A percentile compares a stretch with the other conserved stretches of the same genome.
Evolutionary conservation across 306 rosid species (phyloP).

Genomic region (Nissolia schottii): DNA sequence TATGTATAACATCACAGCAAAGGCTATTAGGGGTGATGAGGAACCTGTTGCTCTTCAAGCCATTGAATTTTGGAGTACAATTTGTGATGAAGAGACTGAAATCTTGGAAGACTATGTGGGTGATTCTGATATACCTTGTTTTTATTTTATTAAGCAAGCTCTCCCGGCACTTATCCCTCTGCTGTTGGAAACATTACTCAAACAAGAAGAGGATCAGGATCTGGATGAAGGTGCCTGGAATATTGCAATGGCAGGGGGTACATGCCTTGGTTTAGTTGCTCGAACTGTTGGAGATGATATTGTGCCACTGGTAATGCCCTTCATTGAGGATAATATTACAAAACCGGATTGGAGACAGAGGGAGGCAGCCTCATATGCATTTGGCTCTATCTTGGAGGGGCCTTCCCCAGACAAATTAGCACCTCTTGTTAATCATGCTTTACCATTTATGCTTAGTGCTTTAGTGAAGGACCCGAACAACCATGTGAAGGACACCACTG

Average conservation of each 20-base stretch:
- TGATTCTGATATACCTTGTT: constrained; percentile 72
- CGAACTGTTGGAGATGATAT: constrained; percentile 83
- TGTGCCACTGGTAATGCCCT: constrained; percentile 82
- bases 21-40: constrained; percentile 79
- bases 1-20: constrained; percentile 69
- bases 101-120: constrained; percentile 67
- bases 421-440: constrained; percentile 67
- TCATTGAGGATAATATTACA: constrained; percentile 79
- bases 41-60: constrained; percentile 95
- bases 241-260: constrained; percentile 96
- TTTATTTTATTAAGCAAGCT: constrained; percentile 88
- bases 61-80: constrained; percentile 91
- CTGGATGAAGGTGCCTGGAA: constrained; percentile 98
- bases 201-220: constrained; percentile 97
- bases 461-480: constrained; percentile 68
- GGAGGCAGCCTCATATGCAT: constrained; percentile 91
- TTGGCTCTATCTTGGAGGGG: constrained; percentile 93
- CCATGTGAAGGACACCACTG: constrained; percentile 95
- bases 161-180: constrained; percentile 79
- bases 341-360: constrained; percentile 94
- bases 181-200: constrained; percentile 86
- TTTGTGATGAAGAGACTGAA: constrained; percentile 91
- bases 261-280: constrained; percentile 91
- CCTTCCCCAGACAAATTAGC: constrained; percentile 75
- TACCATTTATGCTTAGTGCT: constrained; percentile 76